Evolutionary conservation across 1,284 basidiomycete species (phyloP), one percentile per base, ranked within the genome.

Genomic region (Xerocomus minutiporus): DNA sequence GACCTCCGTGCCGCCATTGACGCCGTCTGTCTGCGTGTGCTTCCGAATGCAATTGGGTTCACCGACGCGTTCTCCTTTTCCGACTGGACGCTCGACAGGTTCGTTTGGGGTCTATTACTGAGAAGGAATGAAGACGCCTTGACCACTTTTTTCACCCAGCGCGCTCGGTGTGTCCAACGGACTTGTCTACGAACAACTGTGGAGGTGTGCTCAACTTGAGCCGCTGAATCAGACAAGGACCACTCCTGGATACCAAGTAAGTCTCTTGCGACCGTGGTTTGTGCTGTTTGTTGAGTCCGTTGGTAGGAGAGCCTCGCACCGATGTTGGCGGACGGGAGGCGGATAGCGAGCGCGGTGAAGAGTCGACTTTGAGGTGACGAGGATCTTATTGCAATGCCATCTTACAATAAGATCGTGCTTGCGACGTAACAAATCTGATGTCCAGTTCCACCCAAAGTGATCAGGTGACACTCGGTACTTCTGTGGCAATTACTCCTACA

Each of bases 21-120:
- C 29, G 48, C 64, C 2, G 58, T 80, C 1, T 81, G 83, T 69
- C 57, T 68, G 23, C 72, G 76, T 41, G 62, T 92, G 8, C 65
- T 90, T 3, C 84, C 86, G 0, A 78, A 92, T 57, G 79, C 78
- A 5, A 82, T 92, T 51, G 84, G 81, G 0, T 69, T 92, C 35
- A 82, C 78, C 13, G 89, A 92, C 62, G 83, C 84, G 2, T 90
- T 91, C 63, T 84, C 83, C 0, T 88, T 88, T 64, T 76, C 80
- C 0, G 88, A 92, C 61, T 91, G 86, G 85, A 82, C 89, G 50
- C 71, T 91, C 7, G 79, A 88, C 58, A 86, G 83, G 80, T 83
- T 45, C 31, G 31, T 32, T 12, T 20, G 20, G 20, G 20, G 20
- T 20, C 20, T 20, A 20, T 12, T 12, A 32, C 11, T 12, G 9